Evolutionary conservation across 2,329 filamentous ascomycete genomes (phyloP).

Genomic region (Penicillium sp.): DNA sequence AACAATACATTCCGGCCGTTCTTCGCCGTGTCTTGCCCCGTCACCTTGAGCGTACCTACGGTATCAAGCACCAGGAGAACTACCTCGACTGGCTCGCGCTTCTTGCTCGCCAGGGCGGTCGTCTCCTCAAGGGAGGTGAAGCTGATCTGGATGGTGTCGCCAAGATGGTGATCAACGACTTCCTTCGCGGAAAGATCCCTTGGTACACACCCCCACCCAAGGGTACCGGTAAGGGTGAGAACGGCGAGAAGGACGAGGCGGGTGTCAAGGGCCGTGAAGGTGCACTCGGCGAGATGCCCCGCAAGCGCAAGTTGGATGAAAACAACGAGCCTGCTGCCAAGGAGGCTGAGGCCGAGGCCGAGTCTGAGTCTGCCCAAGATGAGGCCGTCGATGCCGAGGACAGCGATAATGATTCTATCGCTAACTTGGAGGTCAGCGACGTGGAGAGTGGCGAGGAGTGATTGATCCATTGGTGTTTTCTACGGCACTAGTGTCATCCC

Average conservation of each 20-base stretch:
- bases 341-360: conserved; percentile 30
- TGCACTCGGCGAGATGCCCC: conserved; percentile 76
- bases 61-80: conserved; percentile 74
- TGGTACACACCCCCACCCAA: conserved; percentile 87
- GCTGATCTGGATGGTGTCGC: conserved; percentile 92
- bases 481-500: conserved; percentile 6
- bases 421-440: conserved; percentile 44
- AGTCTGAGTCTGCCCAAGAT: conserved; percentile 32
- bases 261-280: conserved; percentile 71
- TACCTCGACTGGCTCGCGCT: conserved; percentile 81
- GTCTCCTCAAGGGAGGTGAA: conserved; percentile 87
- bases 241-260: conserved; percentile 48
- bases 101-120: conserved; percentile 80
- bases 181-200: conserved; percentile 88
- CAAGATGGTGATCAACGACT: conserved; percentile 96
- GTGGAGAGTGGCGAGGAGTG: conserved; percentile 42
- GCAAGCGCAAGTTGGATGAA: conserved; percentile 71
- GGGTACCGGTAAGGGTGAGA: conserved; percentile 50
- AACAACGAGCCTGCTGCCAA: conserved; percentile 36
- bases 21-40: conserved; percentile 76
- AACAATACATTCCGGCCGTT: conserved; percentile 88
- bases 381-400: conserved; percentile 43
- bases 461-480: conserved; percentile 6
- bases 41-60: conserved; percentile 91
- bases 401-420: conserved; percentile 44